Base-by-base conservation (phyloP, 441 rosid genomes). In the Viola pubescens region DNA sequence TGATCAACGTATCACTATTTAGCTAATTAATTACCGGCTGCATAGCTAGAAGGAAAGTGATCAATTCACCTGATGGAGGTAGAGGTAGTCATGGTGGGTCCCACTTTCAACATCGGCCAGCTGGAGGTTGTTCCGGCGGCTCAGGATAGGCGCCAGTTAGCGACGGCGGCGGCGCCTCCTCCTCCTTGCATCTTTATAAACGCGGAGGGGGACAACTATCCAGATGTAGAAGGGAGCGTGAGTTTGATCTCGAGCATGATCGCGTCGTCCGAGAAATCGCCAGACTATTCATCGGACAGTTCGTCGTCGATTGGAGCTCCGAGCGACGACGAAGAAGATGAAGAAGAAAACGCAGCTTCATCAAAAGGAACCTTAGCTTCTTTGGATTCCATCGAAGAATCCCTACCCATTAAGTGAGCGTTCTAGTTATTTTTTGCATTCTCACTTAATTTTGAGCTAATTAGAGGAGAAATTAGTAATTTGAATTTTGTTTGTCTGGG, bases 261-360 rank as follows among this genome's bases (percentile, higher is more conserved):
- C 44, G 52, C 56, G 48, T 19, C 59, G 49, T 71, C 46, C 53
- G 70, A 47, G 60, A 37, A 68, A 41, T 60, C 56, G 37, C 12
- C 67, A 54, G 87, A 67, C 4, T 73, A 59, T 11, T 70, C 77
- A 2, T 75, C 87, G 34, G 82, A 72, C 8, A 74, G 77, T 60
- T 82, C 83, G 5, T 86, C 94, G 34, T 90, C 91, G 37, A 81
- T 90, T 62, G 89, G 91, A 57, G 74, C 67, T 37, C 88, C 89
- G 2, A 88, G 73, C 38, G 88, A 70, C 9, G 81, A 73, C 65
- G 85, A 74, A 11, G 88, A 78, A 4, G 81, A 71, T 1, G 77
- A 74, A 0, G 79, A 77, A 43, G 81, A 26, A 39, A 63, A 58
- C 4, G 65, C 12, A 51, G 75, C 61, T 62, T 80, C 88, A 1